Evolutionary conservation across 2,329 filamentous ascomycete genomes (phyloP).

Genomic region (Ophiocordyceps sinensis): DNA sequence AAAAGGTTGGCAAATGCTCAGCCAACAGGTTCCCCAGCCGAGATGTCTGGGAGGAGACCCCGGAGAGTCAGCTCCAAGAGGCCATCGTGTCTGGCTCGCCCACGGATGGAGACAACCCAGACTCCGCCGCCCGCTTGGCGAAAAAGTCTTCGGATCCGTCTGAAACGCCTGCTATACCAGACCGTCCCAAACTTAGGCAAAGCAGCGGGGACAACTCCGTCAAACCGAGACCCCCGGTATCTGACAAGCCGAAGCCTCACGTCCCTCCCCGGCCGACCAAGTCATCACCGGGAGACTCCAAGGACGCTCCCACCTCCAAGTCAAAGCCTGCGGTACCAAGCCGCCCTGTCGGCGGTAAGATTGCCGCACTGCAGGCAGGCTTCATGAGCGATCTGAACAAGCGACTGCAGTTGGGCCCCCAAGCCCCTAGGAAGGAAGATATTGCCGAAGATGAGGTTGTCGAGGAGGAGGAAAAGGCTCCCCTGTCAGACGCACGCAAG

Average conservation of each 20-base stretch:
- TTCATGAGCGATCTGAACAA: conserved; percentile 93
- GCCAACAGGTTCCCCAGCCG: conserved; percentile 69
- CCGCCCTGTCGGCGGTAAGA: conserved; percentile 68
- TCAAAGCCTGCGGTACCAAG: conserved; percentile 69
- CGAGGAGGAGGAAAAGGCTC: conserved; percentile 54
- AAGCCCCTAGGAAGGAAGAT: conserved; percentile 62
- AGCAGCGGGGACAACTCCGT: conserved; percentile 19
- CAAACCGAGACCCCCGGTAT: conserved; percentile 26
- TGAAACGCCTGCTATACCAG: conserved; percentile 32
- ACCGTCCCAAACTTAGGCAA: conserved; percentile 38
- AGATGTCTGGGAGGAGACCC: conserved; percentile 90
- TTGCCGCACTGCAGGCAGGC: conserved; percentile 76
- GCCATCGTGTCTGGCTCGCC: conserved; percentile 46
- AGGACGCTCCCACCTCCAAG: conserved; percentile 38
- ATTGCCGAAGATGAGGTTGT: conserved; percentile 35
- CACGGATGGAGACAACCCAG: conserved; percentile 13
- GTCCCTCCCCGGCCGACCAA: conserved; percentile 51
- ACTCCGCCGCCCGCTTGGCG: conserved; percentile 15
- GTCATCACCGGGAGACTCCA: conserved; percentile 21
- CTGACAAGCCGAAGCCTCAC: conserved; percentile 42
- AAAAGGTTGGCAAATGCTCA: conserved; percentile 29
- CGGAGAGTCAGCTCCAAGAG: conserved; percentile 67
- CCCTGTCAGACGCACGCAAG: conserved; percentile 82
- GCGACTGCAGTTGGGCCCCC: conserved; percentile 74
- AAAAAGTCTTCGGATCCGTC: conserved; percentile 23